Evolutionary conservation across 2,329 filamentous ascomycete genomes (phyloP), one percentile per base, ranked within the genome.

Genomic region (Rutstroemia sp.): DNA sequence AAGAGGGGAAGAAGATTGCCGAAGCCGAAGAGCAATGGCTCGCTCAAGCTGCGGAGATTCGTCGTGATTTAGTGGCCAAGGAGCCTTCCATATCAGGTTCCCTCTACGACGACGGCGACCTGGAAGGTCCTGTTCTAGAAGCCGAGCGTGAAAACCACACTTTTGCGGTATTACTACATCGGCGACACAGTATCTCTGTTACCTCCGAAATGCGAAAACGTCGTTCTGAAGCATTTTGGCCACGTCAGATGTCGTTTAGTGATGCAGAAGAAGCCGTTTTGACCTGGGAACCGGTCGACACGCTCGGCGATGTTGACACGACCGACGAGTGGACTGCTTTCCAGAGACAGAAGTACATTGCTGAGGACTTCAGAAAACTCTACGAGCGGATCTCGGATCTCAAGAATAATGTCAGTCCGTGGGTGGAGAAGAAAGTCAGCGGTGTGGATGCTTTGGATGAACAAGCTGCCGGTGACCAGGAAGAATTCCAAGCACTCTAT

Each of bases 211-310:
- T 64, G 25, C 65, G 68, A 30, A 69, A 63, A 52, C 61, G 59
- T 6, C 70, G 74, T 1, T 78, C 82, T 59, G 83, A 88, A 59
- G 76, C 77, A 27, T 81, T 80, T 57, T 89, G 85, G 80, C 82
- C 87, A 1, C 82, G 87, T 1, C 81, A 87, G 45, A 77, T 92
- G 61, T 91, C 87, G 4, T 92, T 92, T 69, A 84, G 85, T 57
- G 79, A 86, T 46, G 88, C 86, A 1, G 87, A 89, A 71, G 86
- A 90, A 59, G 87, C 84, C n/a, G 73, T 92, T 7, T 72, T 91
- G 1, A 75, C 73, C 16, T 91, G 87, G 87, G 74, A 80, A 5
- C 77, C 81, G 49, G 70, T 86, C 25, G 70, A 75, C 4, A 72
- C 74, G 54, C 59, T 78, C 2, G 59, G 65, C 3, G 69, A 72